These are phyloP conservation scores for Rhododendron simsii DNA, from an alignment of 148 eudicot genomes.

Conservation along the genomic window DNA sequence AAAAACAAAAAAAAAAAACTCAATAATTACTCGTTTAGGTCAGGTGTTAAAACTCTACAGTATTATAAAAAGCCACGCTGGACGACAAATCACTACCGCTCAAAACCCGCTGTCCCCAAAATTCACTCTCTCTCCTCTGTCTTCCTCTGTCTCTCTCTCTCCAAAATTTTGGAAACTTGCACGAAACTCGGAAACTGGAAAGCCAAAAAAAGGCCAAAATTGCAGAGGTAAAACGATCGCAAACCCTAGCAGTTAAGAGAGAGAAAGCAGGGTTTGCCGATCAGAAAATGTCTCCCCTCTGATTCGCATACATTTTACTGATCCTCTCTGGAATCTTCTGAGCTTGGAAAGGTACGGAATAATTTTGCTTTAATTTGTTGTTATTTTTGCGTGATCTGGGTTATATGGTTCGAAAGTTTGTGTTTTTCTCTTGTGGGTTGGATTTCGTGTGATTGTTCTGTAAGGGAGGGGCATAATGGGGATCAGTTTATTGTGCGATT, in stretches of 20 bases:
- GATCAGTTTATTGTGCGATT: background rate
- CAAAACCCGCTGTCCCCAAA: slow-evolving; percentile 11
- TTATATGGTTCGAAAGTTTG: background rate
- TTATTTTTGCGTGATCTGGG: background rate
- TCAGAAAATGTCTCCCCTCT: slow-evolving; percentile 3
- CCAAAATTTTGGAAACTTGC: background rate
- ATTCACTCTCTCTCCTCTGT: background rate
- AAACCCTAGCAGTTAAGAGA: slow-evolving; percentile 1
- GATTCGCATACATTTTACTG: background rate
- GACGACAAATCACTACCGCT: slow-evolving; percentile 11
- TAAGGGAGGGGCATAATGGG: background rate
- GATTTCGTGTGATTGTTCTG: background rate
- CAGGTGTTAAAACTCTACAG: too few relatives aligned
- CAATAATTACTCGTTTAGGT: too few relatives aligned
- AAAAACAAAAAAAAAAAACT: too few relatives aligned
- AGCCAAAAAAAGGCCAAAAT: background rate
- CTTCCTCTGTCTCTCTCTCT: background rate
- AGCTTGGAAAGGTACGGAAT: background rate
- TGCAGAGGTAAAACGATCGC: background rate
- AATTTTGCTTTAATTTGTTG: background rate
- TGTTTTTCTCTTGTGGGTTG: background rate
- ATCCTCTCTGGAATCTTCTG: background rate
- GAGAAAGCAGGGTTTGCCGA: slow-evolving; percentile 5
- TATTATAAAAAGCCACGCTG: background rate
- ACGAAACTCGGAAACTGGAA: background rate